phyloP scores from a whole-genome alignment of 176 grass and related monocot species.

The Neostapfia colusana region DNA sequence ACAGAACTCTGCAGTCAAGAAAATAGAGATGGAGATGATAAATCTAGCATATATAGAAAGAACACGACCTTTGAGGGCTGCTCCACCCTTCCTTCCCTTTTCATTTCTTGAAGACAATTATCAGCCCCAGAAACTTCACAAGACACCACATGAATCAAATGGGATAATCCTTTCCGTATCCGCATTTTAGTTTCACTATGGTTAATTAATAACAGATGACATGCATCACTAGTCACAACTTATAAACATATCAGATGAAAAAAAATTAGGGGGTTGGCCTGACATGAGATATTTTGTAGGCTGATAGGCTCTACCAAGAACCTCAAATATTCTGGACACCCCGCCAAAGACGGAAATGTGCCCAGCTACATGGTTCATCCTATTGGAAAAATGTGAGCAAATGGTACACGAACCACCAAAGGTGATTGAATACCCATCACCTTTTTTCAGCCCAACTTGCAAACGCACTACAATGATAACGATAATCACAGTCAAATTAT shows the following conservation, averaged over 20 bases:
- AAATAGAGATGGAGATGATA: constrained; percentile 4
- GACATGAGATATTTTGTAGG: constrained; percentile 42
- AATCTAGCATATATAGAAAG: constrained; percentile 6
- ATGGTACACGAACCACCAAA: constrained; percentile 33
- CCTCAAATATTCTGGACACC: constrained; percentile 33
- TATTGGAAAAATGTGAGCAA: constrained; percentile 23
- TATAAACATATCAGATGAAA: not conserved
- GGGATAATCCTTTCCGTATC: not conserved
- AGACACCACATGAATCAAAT: constrained; percentile 5
- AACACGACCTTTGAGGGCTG: constrained; percentile 1
- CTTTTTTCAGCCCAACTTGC: constrained; percentile 34
- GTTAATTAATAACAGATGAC: constrained; percentile 11
- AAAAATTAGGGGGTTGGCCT: constrained; percentile 5
- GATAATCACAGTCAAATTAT: constrained; percentile 7
- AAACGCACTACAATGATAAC: constrained; percentile 24
- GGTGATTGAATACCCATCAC: constrained; percentile 38
- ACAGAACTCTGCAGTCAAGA: constrained; percentile 1
- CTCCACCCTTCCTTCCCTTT: constrained; percentile 24
- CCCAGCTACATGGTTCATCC: not conserved
- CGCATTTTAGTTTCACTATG: not conserved
- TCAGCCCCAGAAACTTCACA: constrained; percentile 26
- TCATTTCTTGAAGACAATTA: constrained; percentile 25
- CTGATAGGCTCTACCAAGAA: constrained; percentile 30
- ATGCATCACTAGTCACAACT: not conserved
- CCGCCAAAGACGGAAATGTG: constrained; percentile 12